Base-by-base conservation (phyloP, 805 yeast genomes). In the Kuraishia ogatae region DNA sequence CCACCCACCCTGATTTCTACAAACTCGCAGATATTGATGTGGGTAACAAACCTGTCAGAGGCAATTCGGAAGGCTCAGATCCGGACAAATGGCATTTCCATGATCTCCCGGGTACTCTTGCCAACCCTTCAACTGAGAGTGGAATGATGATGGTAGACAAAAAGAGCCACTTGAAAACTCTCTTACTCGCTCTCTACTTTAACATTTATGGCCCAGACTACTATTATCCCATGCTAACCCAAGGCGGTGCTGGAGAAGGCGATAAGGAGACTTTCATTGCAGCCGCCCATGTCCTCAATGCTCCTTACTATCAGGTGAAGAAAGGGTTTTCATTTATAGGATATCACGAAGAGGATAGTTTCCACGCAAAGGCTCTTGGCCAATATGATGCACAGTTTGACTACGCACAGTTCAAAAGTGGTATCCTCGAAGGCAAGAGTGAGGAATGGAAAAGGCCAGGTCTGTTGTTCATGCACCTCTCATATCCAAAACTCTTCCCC, bases 211-310 rank as follows among this genome's bases (percentile, higher is more conserved):
- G 89, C 0, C 86, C 86, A 1, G 62, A 71, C 8, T 79, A 74
- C 68, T 84, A 81, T 64, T 83, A 83, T 59, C 81, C 80, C 11
- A 66, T 84, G 57, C 68, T 84, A 58, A 77, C 86, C 0, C 88
- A 82, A 62, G 85, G 85, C 7, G 71, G 80, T 7, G 80, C 85
- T 3, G 89, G 89, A 35, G 85, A 83, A 69, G 88, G 89, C 54
- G 89, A 84, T 62, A 83, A 83, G 64, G 89, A 84, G 62, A 82
- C 89, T 0, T 83, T 82, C 58, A 73, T 81, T 24, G 82, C 84
- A 10, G 88, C 85, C 1, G 87, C 88, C 1, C 73, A 71, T 53
- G 79, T 71, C 1, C 62, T 80, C 62, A 60, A 66, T 0, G 68
- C 72, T 53, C 75, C 80, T 2, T 83, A 75, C 65, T 81, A 77